Base-by-base conservation (phyloP, 495 filamentous ascomycete species). In the Pyronema omphalodes region DNA sequence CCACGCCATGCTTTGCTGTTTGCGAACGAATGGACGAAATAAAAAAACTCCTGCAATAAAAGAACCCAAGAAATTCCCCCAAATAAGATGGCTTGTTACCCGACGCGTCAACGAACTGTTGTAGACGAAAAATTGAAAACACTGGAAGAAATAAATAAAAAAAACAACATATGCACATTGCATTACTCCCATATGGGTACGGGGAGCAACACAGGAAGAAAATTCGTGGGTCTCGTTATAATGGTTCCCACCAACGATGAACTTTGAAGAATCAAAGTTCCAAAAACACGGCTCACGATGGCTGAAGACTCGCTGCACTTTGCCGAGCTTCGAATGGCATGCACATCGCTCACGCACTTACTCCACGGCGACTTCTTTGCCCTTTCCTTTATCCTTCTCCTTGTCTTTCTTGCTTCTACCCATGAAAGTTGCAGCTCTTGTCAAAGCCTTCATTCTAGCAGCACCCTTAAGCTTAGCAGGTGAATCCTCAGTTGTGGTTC, bases 1-100 rank as follows among this genome's bases (percentile, higher is more conserved):
- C 39, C 39, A 41, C 39, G 39, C 39, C 11, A 41, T 41, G 39
- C 39, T 23, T 19, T 11, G 23, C 23, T 29, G 23, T 29, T 29
- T 29, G 23, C 23, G 23, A 29, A 29, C 23, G 23, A 29, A 29
- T 29, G 44, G 17, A 47, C 9, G 9, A 19, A 47, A 47, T 11
- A 19, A 17, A 47, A 15, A 47, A 47, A 47, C 44, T 47, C 44
- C 44, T 19, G 44, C 44, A 47, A 47, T 15, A 15, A 47, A n/a
- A 14, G 18, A 23, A 47, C 11, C n/a, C 14, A 47, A 47, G 23
- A 47, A 15, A 23, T 11, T 19, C 44, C 12, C 44, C 44, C 11
- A 19, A 47, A 47, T 15, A 47, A 29, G 23, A 29, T 29, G 23
- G 23, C 23, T 29, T 29, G 23, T 29, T 29, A 29, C 23, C 23